Base-by-base conservation (phyloP, 192 early-diverging fungal species). In the Linnemannia zychae region DNA sequence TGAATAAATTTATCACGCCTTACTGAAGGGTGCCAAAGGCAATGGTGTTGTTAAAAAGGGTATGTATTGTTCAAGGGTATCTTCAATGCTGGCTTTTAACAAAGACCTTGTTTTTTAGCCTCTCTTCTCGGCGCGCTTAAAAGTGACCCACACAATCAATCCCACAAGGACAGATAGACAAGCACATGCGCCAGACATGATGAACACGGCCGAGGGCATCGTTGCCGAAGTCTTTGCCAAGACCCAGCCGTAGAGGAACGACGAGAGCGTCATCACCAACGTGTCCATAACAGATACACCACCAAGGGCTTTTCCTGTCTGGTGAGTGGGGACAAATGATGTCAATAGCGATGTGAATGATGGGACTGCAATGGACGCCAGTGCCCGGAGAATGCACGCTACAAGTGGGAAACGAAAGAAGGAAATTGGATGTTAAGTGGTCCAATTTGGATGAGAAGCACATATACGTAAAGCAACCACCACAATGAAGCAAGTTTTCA, bases 251-350 rank as follows among this genome's bases (percentile, higher is more conserved):
- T 72, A 85, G 28, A 85, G 12, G 0, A 85, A 52, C 2, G 83
- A 67, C 2, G 77, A 75, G 6, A 79, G n/a, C 0, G 72, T 28
- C 77, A 85, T 33, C 22, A 67, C 33, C 20, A 79, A 72, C 2
- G 77, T 79, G 68, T 79, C 77, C 53, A 79, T 1, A 0, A 79
- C 33, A 24, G 73, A 78, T 13, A 84, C 37, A 1, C 82, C 82
- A 33, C 82, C 82, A 7, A 84, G 57, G 3, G 69, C 77, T n/a
- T 69, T 75, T 12, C 82, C 82, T 17, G 68, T 79, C 53, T 84
- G 82, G 53, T 84, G 76, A 0, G 46, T 18, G 2, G 82, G 82
- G 5, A 84, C 67, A 76, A 44, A 52, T 1, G 82, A 78, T 9
- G 73, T 84, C 7, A 84, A 4, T 13, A 84, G 48, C 4, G 82